These are phyloP conservation scores for Saitozyma podzolica DNA, from an alignment of 768 basidiomycete genomes.

Conservation along the genomic window DNA sequence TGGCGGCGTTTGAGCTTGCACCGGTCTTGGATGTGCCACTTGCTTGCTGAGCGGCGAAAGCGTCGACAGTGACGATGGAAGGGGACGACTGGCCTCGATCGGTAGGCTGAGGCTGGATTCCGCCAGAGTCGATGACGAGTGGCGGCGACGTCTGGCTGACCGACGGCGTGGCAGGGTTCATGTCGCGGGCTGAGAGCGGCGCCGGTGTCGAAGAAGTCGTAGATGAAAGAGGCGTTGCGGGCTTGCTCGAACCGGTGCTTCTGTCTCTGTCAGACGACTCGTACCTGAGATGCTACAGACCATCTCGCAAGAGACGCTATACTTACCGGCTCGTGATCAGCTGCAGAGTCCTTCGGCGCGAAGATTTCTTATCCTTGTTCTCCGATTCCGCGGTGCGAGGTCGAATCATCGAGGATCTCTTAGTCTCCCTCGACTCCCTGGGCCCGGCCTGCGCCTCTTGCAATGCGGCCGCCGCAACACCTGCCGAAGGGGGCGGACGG, in stretches of 20 bases:
- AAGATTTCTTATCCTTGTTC: conserved; percentile 55
- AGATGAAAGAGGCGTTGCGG: too few species aligned
- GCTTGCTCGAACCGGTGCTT: too few species aligned
- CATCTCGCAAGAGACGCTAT: too few species aligned
- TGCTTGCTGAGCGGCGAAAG: conserved; percentile 21
- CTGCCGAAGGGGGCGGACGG: conserved; percentile 16
- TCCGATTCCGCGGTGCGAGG: not conserved
- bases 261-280: too few species aligned
- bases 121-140: conserved; percentile 28
- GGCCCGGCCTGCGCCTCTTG: too few species aligned
- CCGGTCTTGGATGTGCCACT: conserved; percentile 19
- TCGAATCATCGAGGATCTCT: conserved; percentile 16
- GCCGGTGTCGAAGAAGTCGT: conserved; percentile 32
- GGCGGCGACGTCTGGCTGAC: conserved; percentile 32
- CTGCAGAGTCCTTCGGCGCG: conserved; percentile 71
- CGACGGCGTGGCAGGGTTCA: conserved; percentile 25
- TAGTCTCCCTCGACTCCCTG: conserved; percentile 1
- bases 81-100: conserved; percentile 66
- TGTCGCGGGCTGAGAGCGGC: conserved; percentile 31
- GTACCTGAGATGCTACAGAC: too few species aligned
- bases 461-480: too few species aligned
- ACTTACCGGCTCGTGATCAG: conserved; percentile 64
- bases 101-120: conserved; percentile 36
- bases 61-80: conserved; percentile 45
- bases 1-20: conserved; percentile 59